Conservation (phyloP, 2,329 filamentous ascomycete genomes). For the Cytospora chrysosperma region DNA sequence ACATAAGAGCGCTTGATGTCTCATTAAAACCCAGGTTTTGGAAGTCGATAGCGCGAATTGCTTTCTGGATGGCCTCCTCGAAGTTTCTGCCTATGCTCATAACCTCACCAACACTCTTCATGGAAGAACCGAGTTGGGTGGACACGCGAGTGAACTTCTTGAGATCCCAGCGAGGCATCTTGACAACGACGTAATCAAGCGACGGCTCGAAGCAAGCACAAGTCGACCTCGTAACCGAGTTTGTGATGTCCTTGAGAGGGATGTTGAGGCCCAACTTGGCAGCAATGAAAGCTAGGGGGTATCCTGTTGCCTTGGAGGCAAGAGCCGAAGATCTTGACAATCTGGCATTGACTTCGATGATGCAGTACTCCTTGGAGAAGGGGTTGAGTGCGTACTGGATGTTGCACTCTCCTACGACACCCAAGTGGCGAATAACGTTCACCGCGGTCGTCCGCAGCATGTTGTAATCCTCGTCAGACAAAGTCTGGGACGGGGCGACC, state of each 20-base stretch:
- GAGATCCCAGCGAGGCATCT: conserved; percentile 97
- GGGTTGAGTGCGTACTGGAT: conserved; percentile 97
- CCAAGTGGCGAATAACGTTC: conserved; percentile 96
- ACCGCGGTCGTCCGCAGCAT: conserved; percentile 97
- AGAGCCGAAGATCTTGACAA: conserved; percentile 95
- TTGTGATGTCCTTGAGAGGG: conserved; percentile 92
- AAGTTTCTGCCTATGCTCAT: conserved; percentile 98
- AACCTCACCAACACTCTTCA: conserved; percentile 99
- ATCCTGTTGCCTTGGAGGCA: conserved; percentile 96
- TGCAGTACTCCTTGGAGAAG: conserved; percentile 94
- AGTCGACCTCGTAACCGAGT: conserved; percentile 92
- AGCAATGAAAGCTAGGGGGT: conserved; percentile 93
- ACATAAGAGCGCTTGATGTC: conserved; percentile 81
- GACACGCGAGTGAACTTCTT: conserved; percentile 99
- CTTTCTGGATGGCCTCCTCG: conserved; percentile 98
- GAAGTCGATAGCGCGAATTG: conserved; percentile 91
- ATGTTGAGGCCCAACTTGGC: conserved; percentile 95
- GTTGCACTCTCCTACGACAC: conserved; percentile 97
- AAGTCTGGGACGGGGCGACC: conserved; percentile 91
- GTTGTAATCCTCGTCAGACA: conserved; percentile 98
- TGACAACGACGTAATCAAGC: conserved; percentile 95
- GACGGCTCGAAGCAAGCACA: conserved; percentile 98
- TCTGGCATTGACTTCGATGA: conserved; percentile 99
- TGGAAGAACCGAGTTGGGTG: conserved; percentile 91
- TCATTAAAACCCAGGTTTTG: conserved; percentile 94